These are phyloP conservation scores for Apium graveolens DNA, from an alignment of 129 eudicot species.

Conservation along the genomic window DNA sequence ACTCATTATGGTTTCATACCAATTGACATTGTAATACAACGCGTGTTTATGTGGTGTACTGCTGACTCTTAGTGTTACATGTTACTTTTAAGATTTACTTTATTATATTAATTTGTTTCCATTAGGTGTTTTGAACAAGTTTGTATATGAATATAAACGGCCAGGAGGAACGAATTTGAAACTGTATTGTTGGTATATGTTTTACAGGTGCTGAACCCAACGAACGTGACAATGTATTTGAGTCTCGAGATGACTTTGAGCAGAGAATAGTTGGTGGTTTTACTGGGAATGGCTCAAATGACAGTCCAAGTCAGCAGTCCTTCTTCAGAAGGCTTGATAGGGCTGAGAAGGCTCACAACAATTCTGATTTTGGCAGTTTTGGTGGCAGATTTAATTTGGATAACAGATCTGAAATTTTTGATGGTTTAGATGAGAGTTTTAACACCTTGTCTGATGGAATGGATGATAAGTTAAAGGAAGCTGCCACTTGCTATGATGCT, in stretches of 20 bases:
- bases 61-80: background rate
- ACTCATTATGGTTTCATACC: background rate
- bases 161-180: background rate
- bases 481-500: conserved; percentile 45
- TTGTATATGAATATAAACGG: background rate
- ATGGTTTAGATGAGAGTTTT: conserved; percentile 44
- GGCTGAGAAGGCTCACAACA: conserved; percentile 21
- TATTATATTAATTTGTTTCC: background rate
- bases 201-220: conserved; percentile 22
- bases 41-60: background rate
- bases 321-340: conserved; percentile 42
- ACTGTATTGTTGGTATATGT: background rate
- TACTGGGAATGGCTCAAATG: conserved; percentile 6
- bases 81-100: background rate
- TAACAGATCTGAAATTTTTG: conserved; percentile 22
- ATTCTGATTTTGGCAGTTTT: conserved; percentile 18
- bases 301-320: conserved; percentile 18
- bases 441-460: conserved; percentile 52
- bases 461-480: conserved; percentile 45
- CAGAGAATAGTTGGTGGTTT: conserved; percentile 24
- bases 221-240: conserved; percentile 23
- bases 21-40: background rate
- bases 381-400: conserved; percentile 19
- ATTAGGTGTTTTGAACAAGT: background rate
- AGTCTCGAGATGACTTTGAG: conserved; percentile 38